Percentiles rank a stretch among this genome's conserved stretches.
Conservation (phyloP, 1,284 basidiomycete genomes). For the Naganishia albida region DNA sequence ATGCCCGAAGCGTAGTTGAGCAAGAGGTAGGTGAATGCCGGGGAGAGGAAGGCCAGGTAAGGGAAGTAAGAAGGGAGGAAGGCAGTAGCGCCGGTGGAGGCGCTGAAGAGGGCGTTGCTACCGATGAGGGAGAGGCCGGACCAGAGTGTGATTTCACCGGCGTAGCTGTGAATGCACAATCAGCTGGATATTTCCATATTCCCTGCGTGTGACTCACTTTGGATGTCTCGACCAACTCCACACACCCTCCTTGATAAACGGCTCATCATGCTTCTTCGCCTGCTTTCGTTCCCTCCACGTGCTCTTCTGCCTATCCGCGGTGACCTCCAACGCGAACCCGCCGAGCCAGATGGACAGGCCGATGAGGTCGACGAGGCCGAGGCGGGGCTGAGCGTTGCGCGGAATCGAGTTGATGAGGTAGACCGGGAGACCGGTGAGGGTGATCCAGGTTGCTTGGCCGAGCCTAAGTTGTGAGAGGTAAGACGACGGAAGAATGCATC, state of each 20-base stretch:
- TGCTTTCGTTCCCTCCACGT: conserved; percentile 66
- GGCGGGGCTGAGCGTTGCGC: conserved; percentile 60
- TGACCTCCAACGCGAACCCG: conserved; percentile 65
- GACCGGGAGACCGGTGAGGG: conserved; percentile 68
- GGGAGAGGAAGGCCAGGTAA: conserved; percentile 62
- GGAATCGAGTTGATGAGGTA: conserved; percentile 69
- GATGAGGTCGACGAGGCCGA: conserved; percentile 63
- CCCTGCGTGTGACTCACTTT: conserved; percentile 59
- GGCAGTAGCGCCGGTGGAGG: conserved; percentile 34
- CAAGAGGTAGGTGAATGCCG: conserved; percentile 66
- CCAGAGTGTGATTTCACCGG: conserved; percentile 75
- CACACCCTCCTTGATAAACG: conserved; percentile 70
- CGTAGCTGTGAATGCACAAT: conserved; percentile 62
- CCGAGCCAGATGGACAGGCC: conserved; percentile 63
- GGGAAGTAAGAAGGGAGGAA: conserved; percentile 56
- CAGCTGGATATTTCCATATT: no score
- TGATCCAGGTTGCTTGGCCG: conserved; percentile 73
- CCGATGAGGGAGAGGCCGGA: conserved; percentile 68
- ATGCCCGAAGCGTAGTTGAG: conserved; percentile 64
- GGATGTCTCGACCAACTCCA: conserved; percentile 75
- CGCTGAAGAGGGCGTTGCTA: conserved; percentile 56
- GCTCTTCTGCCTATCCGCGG: conserved; percentile 71
- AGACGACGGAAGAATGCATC: background rate
- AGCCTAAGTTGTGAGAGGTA: conserved; percentile 43
- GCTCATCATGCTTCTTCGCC: conserved; percentile 69